Conservation (phyloP, 1,284 basidiomycete species). For the Porodaedalea pini region DNA sequence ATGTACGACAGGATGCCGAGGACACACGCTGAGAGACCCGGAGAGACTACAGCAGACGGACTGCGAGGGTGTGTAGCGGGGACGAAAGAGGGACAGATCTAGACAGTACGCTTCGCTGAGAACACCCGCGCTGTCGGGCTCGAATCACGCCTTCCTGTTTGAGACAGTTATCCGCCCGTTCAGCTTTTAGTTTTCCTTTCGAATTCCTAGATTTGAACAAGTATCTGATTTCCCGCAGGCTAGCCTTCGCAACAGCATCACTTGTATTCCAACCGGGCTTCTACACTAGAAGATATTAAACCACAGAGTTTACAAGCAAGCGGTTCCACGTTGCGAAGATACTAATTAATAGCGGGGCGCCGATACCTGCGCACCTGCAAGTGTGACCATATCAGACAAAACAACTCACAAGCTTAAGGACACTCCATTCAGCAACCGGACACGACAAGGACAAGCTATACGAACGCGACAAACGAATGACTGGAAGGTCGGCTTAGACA, state of each 20-base stretch:
- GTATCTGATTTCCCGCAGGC: too few relatives aligned
- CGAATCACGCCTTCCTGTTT: constrained; percentile 5
- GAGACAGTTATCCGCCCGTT: neutral
- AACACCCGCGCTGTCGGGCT: neutral
- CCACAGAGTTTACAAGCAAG: too few relatives aligned
- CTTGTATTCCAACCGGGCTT: neutral
- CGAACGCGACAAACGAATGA: constrained; percentile 16
- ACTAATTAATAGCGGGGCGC: too few relatives aligned
- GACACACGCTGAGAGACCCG: too few relatives aligned
- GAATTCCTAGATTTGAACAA: neutral
- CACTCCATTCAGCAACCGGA: constrained; percentile 6
- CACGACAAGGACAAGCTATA: constrained; percentile 7
- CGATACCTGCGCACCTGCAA: too few relatives aligned
- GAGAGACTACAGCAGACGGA: neutral
- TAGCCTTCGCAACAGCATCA: neutral
- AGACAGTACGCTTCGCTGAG: neutral
- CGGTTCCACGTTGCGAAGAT: neutral
- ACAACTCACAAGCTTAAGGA: neutral
- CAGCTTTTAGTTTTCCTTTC: neutral
- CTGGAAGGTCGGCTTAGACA: constrained; percentile 10
- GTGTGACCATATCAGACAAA: neutral
- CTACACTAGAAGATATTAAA: neutral
- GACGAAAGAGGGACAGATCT: neutral
- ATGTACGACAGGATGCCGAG: too few relatives aligned
- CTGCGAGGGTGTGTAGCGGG: neutral